Conservation (phyloP, 2,329 filamentous ascomycete genomes). For the Leptographium radiaticola region DNA sequence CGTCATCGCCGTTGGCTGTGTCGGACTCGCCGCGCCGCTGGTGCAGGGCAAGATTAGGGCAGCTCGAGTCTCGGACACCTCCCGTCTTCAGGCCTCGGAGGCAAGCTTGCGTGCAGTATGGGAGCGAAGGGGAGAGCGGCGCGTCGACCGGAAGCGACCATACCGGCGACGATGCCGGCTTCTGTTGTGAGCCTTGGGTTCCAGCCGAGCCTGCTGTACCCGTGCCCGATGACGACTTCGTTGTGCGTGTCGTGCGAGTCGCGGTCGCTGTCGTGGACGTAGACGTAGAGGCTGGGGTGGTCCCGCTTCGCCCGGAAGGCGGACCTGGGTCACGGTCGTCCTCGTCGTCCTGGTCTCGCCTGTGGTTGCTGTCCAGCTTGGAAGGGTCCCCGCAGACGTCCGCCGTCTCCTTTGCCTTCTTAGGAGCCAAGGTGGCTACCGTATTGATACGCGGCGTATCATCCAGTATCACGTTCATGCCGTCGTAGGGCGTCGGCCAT, state of each 20-base stretch:
- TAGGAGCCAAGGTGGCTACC: not conserved
- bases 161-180: not conserved
- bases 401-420: no score
- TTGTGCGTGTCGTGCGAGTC: no score
- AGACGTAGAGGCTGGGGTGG: no score
- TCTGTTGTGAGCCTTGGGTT: no score
- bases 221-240: no score
- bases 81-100: not conserved
- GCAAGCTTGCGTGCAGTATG: slow-evolving; percentile 3
- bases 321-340: no score
- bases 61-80: not conserved
- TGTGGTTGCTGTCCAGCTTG: no score
- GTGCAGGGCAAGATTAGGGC: slow-evolving; percentile 2
- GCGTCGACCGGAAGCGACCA: not conserved
- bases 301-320: no score
- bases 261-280: no score
- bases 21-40: not conserved
- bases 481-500: slow-evolving; percentile 3
- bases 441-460: not conserved
- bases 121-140: not conserved
- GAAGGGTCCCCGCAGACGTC: no score
- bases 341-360: not conserved
- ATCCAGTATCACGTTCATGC: not conserved
- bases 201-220: no score
- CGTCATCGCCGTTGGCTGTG: no score